Percentiles rank a stretch among this genome's conserved stretches.
Evolutionary conservation across 83 land plant genomes (phyloP).

Genomic region (Picea abies): DNA sequence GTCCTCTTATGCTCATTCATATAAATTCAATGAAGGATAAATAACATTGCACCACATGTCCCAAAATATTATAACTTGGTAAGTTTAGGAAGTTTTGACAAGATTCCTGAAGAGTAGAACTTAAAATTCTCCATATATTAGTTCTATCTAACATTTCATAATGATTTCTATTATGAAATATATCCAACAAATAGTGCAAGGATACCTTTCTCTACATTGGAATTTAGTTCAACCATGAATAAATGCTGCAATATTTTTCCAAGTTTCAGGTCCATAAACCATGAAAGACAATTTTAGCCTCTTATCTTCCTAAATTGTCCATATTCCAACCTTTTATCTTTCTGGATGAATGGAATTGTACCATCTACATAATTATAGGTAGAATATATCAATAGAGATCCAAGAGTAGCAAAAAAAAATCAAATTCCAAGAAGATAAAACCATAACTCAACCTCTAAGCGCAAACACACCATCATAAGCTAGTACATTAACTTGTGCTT

Average conservation of each 20-base stretch:
- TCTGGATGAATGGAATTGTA: slow-evolving; percentile 69
- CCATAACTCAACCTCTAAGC: neutral
- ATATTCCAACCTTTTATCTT: slow-evolving; percentile 66
- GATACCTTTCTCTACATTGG: slow-evolving; percentile 94
- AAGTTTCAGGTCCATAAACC: slow-evolving; percentile 77
- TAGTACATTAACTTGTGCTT: neutral
- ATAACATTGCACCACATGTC: slow-evolving; percentile 87
- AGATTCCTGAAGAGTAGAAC: neutral
- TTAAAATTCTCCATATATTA: neutral
- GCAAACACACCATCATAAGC: neutral
- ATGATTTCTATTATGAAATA: neutral
- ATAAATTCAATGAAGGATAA: slow-evolving; percentile 82
- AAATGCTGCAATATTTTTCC: slow-evolving; percentile 80
- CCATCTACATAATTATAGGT: slow-evolving; percentile 51
- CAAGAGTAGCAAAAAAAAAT: neutral
- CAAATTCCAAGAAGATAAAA: neutral
- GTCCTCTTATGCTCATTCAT: slow-evolving; percentile 80
- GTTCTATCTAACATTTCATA: neutral
- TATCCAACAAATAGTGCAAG: neutral
- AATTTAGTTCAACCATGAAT: slow-evolving; percentile 86
- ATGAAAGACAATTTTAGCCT: slow-evolving; percentile 74
- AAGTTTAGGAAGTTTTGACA: neutral
- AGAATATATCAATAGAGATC: neutral
- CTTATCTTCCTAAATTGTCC: slow-evolving; percentile 87
- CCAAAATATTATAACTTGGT: neutral